These are phyloP conservation scores for Wilcoxina mikolae DNA, from an alignment of 495 filamentous ascomycete species.

Conservation along the genomic window DNA sequence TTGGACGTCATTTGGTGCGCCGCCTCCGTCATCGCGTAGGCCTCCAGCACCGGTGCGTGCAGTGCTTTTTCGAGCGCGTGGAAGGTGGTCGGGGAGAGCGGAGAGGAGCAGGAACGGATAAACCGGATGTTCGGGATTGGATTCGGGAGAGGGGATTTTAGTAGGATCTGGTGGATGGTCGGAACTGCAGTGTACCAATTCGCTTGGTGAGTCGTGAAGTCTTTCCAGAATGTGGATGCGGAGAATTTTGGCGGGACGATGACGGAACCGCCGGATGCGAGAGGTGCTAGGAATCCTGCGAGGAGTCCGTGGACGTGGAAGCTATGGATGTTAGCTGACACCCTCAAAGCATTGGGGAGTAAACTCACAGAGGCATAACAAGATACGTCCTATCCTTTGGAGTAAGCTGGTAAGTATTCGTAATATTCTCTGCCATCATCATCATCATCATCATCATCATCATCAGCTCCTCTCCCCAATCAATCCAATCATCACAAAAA, in stretches of 20 bases:
- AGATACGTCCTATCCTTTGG: slow-evolving; percentile 58
- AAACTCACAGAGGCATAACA: slow-evolving; percentile 83
- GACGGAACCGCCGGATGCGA: slow-evolving; percentile 56
- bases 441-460: no score
- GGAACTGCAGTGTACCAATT: slow-evolving; percentile 82
- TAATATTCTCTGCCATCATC: slow-evolving; percentile 45
- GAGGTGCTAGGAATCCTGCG: slow-evolving; percentile 60
- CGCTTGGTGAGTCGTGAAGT: slow-evolving; percentile 53
- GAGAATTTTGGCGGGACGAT: slow-evolving; percentile 63
- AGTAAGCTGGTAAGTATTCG: slow-evolving; percentile 54
- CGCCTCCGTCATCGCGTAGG: slow-evolving; percentile 85
- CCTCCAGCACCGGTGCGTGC: slow-evolving; percentile 67
- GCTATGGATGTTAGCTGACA: no score
- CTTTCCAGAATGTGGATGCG: slow-evolving; percentile 65
- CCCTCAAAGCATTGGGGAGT: no score
- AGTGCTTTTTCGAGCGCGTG: slow-evolving; percentile 56
- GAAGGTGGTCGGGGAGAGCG: slow-evolving; percentile 61
- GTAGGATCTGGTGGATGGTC: slow-evolving; percentile 78
- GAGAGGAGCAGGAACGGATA: slow-evolving; percentile 74
- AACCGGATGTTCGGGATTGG: slow-evolving; percentile 62
- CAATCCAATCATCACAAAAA: slow-evolving; percentile 2
- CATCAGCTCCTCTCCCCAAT: background rate
- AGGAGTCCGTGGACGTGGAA: slow-evolving; percentile 81
- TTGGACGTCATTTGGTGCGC: slow-evolving; percentile 84
- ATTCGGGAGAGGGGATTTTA: slow-evolving; percentile 49